Conservation (phyloP, 2,329 filamentous ascomycete species). For the Tothia fuscella region DNA sequence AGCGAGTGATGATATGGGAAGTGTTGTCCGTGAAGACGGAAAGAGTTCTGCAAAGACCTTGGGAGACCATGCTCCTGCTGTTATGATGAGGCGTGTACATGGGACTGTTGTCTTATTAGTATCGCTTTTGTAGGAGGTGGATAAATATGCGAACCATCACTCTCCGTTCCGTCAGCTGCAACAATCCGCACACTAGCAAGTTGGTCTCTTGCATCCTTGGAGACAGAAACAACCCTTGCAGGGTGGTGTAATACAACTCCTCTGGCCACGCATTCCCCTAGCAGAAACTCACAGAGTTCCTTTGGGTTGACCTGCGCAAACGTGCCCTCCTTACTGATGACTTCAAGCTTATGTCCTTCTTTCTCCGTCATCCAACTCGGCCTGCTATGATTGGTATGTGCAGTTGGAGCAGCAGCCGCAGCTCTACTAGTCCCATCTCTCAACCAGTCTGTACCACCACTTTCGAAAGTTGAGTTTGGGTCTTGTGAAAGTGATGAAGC, state of each 20-base stretch:
- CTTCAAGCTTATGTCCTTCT: conserved; percentile 44
- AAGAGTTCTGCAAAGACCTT: conserved; percentile 55
- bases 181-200: conserved; percentile 43
- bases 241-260: conserved; percentile 58
- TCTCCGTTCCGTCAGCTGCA: conserved; percentile 23
- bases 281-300: conserved; percentile 52
- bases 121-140: background rate
- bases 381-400: conserved; percentile 23
- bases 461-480: conserved; percentile 21
- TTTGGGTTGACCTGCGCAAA: conserved; percentile 61
- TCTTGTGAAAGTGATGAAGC: conserved; percentile 44
- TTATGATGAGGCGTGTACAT: conserved; percentile 53
- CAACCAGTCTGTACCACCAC: conserved; percentile 52
- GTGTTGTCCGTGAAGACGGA: conserved; percentile 35
- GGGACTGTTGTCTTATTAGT: conserved; percentile 32
- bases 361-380: conserved; percentile 49
- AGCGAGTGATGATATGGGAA: conserved; percentile 52
- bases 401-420: conserved; percentile 32
- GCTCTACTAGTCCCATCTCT: conserved; percentile 51
- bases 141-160: background rate
- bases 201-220: conserved; percentile 37
- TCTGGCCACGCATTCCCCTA: conserved; percentile 42
- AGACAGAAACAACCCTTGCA: conserved; percentile 42
- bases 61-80: conserved; percentile 61
- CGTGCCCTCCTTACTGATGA: conserved; percentile 48